Conservation (phyloP, 192 early-diverging fungal genomes). For the Coemansia sp. region DNA sequence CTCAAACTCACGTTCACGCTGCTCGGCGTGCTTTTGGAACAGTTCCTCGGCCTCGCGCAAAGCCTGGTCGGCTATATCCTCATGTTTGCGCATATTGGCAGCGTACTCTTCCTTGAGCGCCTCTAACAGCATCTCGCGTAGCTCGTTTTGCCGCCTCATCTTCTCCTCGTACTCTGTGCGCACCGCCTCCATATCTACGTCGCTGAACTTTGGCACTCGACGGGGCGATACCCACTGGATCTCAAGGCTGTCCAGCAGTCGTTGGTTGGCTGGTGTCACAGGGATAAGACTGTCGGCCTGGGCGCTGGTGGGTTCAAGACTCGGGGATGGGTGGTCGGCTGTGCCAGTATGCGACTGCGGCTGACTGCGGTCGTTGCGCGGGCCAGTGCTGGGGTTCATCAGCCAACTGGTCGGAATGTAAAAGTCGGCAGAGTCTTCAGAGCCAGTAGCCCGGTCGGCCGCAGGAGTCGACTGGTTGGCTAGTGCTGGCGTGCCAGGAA, state of each 20-base stretch:
- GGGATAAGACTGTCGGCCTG: slow-evolving; percentile 31
- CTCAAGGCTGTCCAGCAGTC: slow-evolving; percentile 51
- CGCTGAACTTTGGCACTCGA: slow-evolving; percentile 55
- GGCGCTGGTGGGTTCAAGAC: not conserved
- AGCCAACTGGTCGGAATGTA: slow-evolving; percentile 55
- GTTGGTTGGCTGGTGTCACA: slow-evolving; percentile 52
- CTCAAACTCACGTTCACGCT: slow-evolving; percentile 38
- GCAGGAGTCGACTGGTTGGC: slow-evolving; percentile 27
- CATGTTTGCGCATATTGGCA: slow-evolving; percentile 41
- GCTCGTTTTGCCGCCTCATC: slow-evolving; percentile 40
- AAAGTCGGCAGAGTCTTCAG: slow-evolving; percentile 32
- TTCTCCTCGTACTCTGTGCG: slow-evolving; percentile 35
- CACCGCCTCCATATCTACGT: slow-evolving; percentile 39
- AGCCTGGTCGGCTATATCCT: slow-evolving; percentile 37
- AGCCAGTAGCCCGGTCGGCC: not conserved
- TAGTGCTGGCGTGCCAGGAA: slow-evolving; percentile 42
- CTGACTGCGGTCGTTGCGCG: slow-evolving; percentile 15
- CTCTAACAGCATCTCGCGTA: slow-evolving; percentile 48
- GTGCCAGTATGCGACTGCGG: slow-evolving; percentile 1
- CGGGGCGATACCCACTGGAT: slow-evolving; percentile 56
- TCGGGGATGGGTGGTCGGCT: slow-evolving; percentile 15
- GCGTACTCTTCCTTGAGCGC: slow-evolving; percentile 49
- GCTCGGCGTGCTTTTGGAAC: slow-evolving; percentile 34
- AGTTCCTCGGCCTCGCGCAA: slow-evolving; percentile 38
- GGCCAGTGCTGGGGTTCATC: slow-evolving; percentile 39